These are phyloP conservation scores for Aechmea fasciata DNA, from an alignment of 176 grass and related monocot genomes.

Conservation along the genomic window DNA sequence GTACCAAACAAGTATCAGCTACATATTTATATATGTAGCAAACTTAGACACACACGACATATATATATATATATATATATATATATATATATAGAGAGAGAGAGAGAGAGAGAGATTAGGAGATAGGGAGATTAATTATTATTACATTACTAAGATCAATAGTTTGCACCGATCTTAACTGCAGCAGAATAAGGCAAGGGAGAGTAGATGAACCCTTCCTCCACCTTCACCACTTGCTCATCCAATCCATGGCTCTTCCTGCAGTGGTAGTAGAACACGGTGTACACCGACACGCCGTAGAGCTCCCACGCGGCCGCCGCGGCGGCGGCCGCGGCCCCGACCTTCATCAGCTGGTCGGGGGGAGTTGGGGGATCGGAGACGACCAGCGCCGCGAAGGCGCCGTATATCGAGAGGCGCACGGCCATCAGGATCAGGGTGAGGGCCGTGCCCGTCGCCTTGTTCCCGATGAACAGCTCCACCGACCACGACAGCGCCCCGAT, in stretches of 20 bases:
- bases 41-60: too few species aligned
- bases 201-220: conserved; percentile 20
- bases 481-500: conserved; percentile 45
- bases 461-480: conserved; percentile 35
- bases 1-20: too few species aligned
- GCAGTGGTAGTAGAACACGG: conserved; percentile 37
- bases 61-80: too few species aligned
- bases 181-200: not conserved
- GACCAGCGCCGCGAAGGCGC: conserved; percentile 1
- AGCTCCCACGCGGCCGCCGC: conserved; percentile 26
- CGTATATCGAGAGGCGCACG: conserved; percentile 17
- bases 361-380: not conserved
- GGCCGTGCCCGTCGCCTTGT: conserved; percentile 22
- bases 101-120: too few species aligned
- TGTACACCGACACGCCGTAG: conserved; percentile 28
- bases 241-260: conserved; percentile 40
- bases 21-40: too few species aligned
- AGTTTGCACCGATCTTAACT: too few species aligned
- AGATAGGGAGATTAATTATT: too few species aligned
- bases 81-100: too few species aligned
- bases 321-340: conserved; percentile 16
- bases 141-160: too few species aligned
- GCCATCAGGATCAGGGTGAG: conserved; percentile 30
- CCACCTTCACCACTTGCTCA: not conserved
- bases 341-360: conserved; percentile 10